Percentiles rank a stretch among this genome's conserved stretches.
Conservation (phyloP, 768 basidiomycete genomes). For the Tephrocybe sp. region DNA sequence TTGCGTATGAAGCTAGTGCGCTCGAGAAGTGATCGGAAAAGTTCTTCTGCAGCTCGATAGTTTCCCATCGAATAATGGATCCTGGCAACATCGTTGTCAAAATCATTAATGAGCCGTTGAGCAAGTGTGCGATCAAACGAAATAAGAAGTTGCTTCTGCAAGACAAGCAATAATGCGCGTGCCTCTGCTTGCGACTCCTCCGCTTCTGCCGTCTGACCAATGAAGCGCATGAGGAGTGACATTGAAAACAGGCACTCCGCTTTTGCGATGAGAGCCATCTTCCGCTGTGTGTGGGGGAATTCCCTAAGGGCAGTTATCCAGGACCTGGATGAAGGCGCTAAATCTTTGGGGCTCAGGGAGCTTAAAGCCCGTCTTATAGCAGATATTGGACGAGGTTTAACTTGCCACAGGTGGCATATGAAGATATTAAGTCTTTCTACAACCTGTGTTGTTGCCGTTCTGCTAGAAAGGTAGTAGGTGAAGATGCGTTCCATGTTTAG, state of each 20-base stretch:
- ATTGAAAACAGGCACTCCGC: background rate
- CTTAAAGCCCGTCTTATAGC: background rate
- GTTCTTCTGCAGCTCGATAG: background rate
- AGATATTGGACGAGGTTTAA: background rate
- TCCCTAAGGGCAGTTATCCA: no score
- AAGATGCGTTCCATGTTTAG: constrained; percentile 7
- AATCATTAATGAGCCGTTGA: background rate
- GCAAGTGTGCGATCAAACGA: background rate
- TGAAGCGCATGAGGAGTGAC: background rate
- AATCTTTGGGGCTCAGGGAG: background rate
- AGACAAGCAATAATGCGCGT: background rate
- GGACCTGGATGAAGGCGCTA: background rate
- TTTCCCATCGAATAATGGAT: background rate
- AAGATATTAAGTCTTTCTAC: background rate
- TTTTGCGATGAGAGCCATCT: background rate
- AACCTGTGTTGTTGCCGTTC: background rate
- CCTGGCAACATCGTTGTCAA: background rate
- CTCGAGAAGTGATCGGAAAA: background rate
- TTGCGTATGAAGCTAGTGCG: background rate
- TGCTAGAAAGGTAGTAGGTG: background rate
- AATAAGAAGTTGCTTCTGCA: background rate
- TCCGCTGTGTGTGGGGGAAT: no score
- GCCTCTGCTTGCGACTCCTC: background rate
- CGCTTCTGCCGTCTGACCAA: background rate
- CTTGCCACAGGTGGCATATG: no score